phyloP scores from a whole-genome alignment of 441 rosid species.

The Lagerstroemia fauriei region DNA sequence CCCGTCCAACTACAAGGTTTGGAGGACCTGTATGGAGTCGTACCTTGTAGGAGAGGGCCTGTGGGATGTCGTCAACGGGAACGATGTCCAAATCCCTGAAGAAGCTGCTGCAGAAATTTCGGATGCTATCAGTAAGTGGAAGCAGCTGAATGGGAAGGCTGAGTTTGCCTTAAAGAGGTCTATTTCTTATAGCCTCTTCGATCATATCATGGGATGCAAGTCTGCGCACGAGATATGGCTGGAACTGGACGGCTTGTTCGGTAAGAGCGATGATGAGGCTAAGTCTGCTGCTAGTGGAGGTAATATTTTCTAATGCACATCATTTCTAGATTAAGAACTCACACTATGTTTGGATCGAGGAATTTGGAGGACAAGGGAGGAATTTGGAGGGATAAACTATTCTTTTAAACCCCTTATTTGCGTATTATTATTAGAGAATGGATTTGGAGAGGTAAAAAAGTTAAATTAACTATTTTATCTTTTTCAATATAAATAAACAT shows the following conservation, averaged over 20 bases:
- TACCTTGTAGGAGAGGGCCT: not conserved
- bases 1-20: too few relatives aligned
- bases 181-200: not conserved
- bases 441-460: too few relatives aligned
- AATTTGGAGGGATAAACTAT: too few relatives aligned
- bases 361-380: too few relatives aligned
- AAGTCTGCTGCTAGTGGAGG: too few relatives aligned
- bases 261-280: not conserved
- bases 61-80: not conserved
- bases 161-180: not conserved
- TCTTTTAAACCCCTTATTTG: too few relatives aligned
- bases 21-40: not conserved
- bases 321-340: too few relatives aligned
- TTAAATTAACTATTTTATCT: too few relatives aligned
- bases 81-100: not conserved
- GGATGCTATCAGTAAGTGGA: not conserved
- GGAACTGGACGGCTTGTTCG: not conserved
- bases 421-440: too few relatives aligned
- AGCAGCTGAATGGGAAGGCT: not conserved
- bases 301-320: too few relatives aligned
- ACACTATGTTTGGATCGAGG: too few relatives aligned
- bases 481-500: too few relatives aligned
- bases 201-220: not conserved
- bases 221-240: not conserved
- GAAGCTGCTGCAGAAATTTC: not conserved